phyloP scores from a whole-genome alignment of 2,329 filamentous ascomycete species.

The Aspergillus sp. region DNA sequence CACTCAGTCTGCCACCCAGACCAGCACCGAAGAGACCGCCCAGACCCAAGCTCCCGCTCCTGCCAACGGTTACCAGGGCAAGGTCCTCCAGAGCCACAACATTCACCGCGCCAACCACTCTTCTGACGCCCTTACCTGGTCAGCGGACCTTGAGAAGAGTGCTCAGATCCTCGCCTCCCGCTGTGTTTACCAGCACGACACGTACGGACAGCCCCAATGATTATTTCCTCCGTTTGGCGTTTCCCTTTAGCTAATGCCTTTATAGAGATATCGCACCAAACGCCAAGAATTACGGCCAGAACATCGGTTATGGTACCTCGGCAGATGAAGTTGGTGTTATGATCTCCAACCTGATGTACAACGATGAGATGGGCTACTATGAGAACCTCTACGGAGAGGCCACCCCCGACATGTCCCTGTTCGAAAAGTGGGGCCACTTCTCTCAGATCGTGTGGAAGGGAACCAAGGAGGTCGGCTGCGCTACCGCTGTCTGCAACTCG shows the following conservation, averaged over 20 bases:
- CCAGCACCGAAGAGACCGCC: background rate
- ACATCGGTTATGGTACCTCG: slow-evolving; percentile 71
- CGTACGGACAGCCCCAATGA: slow-evolving; percentile 50
- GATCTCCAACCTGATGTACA: slow-evolving; percentile 86
- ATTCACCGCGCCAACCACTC: slow-evolving; percentile 81
- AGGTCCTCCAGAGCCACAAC: slow-evolving; percentile 73
- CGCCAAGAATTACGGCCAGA: slow-evolving; percentile 78
- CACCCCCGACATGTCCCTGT: slow-evolving; percentile 61
- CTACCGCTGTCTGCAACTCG: slow-evolving; percentile 46
- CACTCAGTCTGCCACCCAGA: slow-evolving; percentile 6
- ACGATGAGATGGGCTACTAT: slow-evolving; percentile 66
- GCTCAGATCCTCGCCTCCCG: slow-evolving; percentile 63
- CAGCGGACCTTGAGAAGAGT: slow-evolving; percentile 60
- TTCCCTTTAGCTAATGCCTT: slow-evolving; percentile 8
- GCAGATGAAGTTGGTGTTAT: slow-evolving; percentile 62
- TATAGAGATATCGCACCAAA: slow-evolving; percentile 45
- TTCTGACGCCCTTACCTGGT: slow-evolving; percentile 64
- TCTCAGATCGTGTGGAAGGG: slow-evolving; percentile 71
- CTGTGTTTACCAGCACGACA: slow-evolving; percentile 75
- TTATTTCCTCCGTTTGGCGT: background rate
- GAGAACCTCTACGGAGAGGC: slow-evolving; percentile 58
- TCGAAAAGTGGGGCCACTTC: slow-evolving; percentile 72
- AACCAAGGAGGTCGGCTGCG: slow-evolving; percentile 64
- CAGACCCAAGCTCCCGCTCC: slow-evolving; percentile 16
- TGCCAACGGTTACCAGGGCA: slow-evolving; percentile 17